These are phyloP conservation scores for Linnemannia hyalina DNA, from an alignment of 192 early-diverging fungal genomes.

Conservation along the genomic window DNA sequence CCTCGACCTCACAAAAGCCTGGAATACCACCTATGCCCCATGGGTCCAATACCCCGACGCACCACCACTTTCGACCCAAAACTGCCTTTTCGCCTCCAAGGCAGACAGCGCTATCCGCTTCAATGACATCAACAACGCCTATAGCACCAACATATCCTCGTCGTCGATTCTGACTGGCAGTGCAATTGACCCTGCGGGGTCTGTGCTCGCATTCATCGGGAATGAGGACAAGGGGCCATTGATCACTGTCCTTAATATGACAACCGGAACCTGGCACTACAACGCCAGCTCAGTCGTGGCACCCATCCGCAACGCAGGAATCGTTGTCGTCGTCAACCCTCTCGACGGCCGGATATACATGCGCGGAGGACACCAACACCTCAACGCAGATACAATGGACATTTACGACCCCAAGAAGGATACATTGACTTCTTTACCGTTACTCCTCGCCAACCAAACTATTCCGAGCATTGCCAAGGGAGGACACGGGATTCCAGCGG, in stretches of 20 bases:
- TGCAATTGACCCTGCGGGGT: not conserved
- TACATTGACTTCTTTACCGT: not conserved
- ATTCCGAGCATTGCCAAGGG: constrained; percentile 10
- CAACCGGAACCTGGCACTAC: constrained; percentile 2
- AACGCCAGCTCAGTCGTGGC: constrained; percentile 3
- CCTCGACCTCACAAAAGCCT: constrained; percentile 18
- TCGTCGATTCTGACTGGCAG: not conserved
- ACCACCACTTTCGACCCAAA: constrained; percentile 1
- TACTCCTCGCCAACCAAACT: not conserved
- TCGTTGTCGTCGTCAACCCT: constrained; percentile 16
- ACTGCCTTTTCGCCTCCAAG: not conserved
- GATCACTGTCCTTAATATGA: constrained; percentile 18
- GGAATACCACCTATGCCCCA: constrained; percentile 8
- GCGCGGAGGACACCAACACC: constrained; percentile 23
- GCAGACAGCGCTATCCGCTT: not conserved
- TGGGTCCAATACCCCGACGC: constrained; percentile 11
- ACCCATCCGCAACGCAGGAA: constrained; percentile 2
- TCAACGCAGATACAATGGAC: constrained; percentile 17
- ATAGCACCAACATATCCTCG: not conserved
- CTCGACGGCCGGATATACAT: constrained; percentile 41
- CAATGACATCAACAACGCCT: not conserved
- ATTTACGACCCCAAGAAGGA: constrained; percentile 28
- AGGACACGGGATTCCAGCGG: not conserved
- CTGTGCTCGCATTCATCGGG: constrained; percentile 16
- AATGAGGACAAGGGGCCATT: constrained; percentile 15